Percentiles rank a stretch among this genome's conserved stretches.
phyloP scores from a whole-genome alignment of 148 eudicot species.

The Chenopodium berlandieri region DNA sequence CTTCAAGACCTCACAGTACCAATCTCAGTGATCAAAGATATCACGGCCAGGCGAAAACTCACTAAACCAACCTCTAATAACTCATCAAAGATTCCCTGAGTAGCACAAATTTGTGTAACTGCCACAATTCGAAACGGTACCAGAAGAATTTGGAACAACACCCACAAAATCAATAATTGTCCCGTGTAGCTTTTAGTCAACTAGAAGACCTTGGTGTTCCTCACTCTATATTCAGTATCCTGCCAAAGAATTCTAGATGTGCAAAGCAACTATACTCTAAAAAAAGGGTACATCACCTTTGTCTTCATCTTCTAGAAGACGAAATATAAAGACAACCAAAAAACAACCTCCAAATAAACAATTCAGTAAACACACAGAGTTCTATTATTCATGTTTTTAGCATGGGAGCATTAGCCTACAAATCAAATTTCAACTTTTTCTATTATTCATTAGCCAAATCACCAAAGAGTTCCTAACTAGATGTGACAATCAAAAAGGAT shows the following conservation, averaged over 20 bases:
- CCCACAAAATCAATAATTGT: no score
- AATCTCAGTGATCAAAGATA: not conserved
- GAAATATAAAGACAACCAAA: not conserved
- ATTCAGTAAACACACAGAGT: no score
- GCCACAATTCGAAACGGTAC: not conserved
- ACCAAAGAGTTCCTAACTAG: no score
- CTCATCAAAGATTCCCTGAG: not conserved
- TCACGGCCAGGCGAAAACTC: not conserved
- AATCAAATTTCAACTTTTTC: no score
- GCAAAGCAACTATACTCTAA: not conserved
- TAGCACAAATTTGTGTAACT: not conserved
- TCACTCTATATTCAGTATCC: not conserved
- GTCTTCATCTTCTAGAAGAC: not conserved
- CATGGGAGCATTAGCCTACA: no score
- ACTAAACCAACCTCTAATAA: not conserved
- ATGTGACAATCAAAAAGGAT: no score
- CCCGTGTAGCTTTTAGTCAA: not conserved
- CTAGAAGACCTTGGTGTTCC: not conserved
- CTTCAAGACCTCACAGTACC: not conserved
- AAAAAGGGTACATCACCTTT: not conserved
- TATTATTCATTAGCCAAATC: no score
- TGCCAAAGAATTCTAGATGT: not conserved
- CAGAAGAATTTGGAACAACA: no score
- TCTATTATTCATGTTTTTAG: not conserved
- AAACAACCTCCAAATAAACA: not conserved